Conservation (phyloP, 257 asterid genomes). For the Forsythia suspensa region DNA sequence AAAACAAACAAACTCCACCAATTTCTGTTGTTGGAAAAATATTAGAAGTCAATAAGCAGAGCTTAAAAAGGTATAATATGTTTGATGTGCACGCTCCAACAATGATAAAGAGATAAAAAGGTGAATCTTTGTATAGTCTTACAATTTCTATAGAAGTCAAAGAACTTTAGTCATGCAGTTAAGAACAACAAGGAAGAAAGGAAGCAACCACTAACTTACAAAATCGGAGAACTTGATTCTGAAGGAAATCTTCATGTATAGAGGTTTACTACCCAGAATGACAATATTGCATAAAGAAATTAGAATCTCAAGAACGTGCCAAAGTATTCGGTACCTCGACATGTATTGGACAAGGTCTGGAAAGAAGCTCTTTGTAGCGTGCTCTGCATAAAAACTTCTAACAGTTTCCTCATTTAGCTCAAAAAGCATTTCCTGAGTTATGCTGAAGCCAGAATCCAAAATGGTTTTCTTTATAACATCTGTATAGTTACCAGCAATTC, state of each 20-base stretch:
- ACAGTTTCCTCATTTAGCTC: slow-evolving; percentile 56
- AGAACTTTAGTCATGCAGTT: background rate
- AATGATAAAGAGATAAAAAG: background rate
- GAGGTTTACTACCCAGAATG: background rate
- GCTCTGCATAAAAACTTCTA: slow-evolving; percentile 66
- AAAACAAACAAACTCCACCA: background rate
- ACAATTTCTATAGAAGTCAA: background rate
- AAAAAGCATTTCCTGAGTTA: slow-evolving; percentile 48
- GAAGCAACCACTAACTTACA: background rate
- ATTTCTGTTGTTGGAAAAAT: background rate
- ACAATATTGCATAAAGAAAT: slow-evolving; percentile 1
- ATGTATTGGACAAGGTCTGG: slow-evolving; percentile 65
- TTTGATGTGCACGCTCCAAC: background rate
- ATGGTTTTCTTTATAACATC: slow-evolving; percentile 57
- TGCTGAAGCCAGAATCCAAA: slow-evolving; percentile 55
- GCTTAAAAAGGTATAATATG: background rate
- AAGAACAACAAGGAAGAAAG: background rate
- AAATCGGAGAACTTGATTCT: background rate
- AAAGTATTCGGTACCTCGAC: slow-evolving; percentile 53
- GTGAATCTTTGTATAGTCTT: background rate
- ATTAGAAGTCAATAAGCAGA: background rate
- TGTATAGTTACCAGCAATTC: slow-evolving; percentile 63
- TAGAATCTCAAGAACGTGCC: slow-evolving; percentile 8
- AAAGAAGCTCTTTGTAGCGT: slow-evolving; percentile 68
- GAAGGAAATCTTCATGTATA: background rate